A percentile compares a stretch with the other conserved stretches of the same genome.
Conservation (phyloP, 257 asterid genomes). For the Solanum peruvianum region DNA sequence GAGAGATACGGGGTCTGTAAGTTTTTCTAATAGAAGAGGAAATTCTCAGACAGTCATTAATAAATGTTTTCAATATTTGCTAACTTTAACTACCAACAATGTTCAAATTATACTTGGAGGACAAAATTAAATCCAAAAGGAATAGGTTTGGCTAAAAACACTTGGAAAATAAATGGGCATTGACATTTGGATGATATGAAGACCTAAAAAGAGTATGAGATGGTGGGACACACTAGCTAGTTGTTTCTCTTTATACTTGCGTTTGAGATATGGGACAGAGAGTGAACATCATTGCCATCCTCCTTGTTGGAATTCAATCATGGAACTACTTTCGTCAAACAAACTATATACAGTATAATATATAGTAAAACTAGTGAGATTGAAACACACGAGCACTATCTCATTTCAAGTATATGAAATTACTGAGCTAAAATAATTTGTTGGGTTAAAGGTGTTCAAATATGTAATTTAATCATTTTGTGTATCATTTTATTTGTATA, state of each 20-base stretch:
- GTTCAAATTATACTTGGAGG: not conserved
- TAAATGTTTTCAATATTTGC: not conserved
- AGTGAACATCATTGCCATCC: not conserved
- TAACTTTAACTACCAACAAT: not conserved
- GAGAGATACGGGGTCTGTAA: not conserved
- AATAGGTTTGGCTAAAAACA: not conserved
- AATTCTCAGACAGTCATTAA: not conserved
- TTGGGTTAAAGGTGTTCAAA: no score
- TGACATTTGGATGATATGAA: not conserved
- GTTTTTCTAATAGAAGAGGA: not conserved
- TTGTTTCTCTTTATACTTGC: not conserved
- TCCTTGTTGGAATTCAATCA: not conserved
- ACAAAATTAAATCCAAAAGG: not conserved
- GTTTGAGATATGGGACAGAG: not conserved
- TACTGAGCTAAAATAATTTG: no score
- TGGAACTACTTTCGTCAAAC: not conserved
- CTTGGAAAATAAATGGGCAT: not conserved
- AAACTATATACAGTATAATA: no score
- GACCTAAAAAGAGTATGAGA: not conserved
- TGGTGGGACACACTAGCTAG: not conserved
- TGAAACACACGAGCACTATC: no score
- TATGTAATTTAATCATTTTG: no score
- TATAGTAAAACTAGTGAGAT: no score
- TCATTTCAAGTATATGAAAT: no score
- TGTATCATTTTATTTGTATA: no score